phyloP scores from a whole-genome alignment of 495 filamentous ascomycete species.

The Bryoglossum gracile region DNA sequence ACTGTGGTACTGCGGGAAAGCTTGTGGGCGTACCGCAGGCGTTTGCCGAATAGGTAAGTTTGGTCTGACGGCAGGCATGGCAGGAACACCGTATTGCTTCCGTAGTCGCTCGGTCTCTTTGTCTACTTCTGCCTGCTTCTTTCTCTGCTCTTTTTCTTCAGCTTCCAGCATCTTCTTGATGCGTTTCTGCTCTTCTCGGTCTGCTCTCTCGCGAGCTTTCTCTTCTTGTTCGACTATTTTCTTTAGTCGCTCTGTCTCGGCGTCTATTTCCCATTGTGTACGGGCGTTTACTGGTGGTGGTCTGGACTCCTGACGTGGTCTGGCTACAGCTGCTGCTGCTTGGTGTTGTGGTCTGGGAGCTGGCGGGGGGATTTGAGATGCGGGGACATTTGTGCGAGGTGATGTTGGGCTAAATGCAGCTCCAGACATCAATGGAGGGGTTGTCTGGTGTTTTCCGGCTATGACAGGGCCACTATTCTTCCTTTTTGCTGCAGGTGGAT shows the following conservation, averaged over 20 bases:
- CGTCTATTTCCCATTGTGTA: constrained; percentile 52
- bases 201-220: constrained; percentile 45
- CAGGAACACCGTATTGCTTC: constrained; percentile 54
- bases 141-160: constrained; percentile 61
- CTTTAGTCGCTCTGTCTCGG: constrained; percentile 54
- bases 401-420: constrained; percentile 7
- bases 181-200: constrained; percentile 56
- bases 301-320: too few species aligned
- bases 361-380: constrained; percentile 16
- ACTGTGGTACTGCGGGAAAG: constrained; percentile 11
- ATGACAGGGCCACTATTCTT: constrained; percentile 25
- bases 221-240: constrained; percentile 48
- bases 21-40: background rate
- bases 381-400: constrained; percentile 3
- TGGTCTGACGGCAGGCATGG: background rate
- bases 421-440: constrained; percentile 22
- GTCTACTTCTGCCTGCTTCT: constrained; percentile 64
- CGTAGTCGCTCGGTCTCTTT: constrained; percentile 79
- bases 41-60: constrained; percentile 4
- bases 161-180: constrained; percentile 71
- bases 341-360: constrained; percentile 8
- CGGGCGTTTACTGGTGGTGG: constrained; percentile 38
- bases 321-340: too few species aligned
- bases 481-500: constrained; percentile 6
- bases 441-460: constrained; percentile 9